Evolutionary conservation across 352 stramenopile genomes (phyloP).

Genomic region (Blastocystis hominis): DNA sequence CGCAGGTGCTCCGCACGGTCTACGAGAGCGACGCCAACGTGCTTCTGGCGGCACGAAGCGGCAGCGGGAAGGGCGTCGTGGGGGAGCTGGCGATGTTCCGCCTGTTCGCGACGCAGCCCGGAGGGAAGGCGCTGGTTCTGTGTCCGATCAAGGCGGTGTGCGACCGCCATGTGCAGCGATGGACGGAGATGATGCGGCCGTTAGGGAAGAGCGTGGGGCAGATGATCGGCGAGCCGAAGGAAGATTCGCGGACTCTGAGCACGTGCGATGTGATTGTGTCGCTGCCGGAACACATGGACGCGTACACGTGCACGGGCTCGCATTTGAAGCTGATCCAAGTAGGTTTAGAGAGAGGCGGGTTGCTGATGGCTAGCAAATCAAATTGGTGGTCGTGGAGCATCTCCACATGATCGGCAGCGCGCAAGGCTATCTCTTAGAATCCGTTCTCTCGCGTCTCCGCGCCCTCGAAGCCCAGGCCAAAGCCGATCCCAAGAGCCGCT

Average conservation of each 20-base stretch:
- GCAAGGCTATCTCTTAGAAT: constrained; percentile 82
- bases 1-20: constrained; percentile 86
- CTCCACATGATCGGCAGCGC: constrained; percentile 86
- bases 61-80: constrained; percentile 83
- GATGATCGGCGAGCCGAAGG: constrained; percentile 82
- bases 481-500: neutral
- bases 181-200: constrained; percentile 63
- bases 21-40: constrained; percentile 86
- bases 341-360: neutral
- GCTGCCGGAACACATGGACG: constrained; percentile 85
- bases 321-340: constrained; percentile 85
- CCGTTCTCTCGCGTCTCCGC: constrained; percentile 90
- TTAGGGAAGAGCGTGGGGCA: constrained; percentile 73
- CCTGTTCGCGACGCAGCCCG: constrained; percentile 67
- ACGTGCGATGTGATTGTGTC: constrained; percentile 81
- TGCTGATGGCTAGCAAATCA: constrained; percentile 66
- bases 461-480: constrained; percentile 80
- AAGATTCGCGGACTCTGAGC: constrained; percentile 81
- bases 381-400: constrained; percentile 82
- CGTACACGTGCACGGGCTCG: constrained; percentile 87
- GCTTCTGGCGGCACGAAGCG: constrained; percentile 84
- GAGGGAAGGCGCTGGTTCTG: constrained; percentile 65
- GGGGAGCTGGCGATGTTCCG: constrained; percentile 90
- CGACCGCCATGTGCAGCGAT: constrained; percentile 68
- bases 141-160: constrained; percentile 72